A percentile compares a stretch with the other conserved stretches of the same genome.
Conservation (phyloP, 306 rosid species). For the Fragaria ananassa region DNA sequence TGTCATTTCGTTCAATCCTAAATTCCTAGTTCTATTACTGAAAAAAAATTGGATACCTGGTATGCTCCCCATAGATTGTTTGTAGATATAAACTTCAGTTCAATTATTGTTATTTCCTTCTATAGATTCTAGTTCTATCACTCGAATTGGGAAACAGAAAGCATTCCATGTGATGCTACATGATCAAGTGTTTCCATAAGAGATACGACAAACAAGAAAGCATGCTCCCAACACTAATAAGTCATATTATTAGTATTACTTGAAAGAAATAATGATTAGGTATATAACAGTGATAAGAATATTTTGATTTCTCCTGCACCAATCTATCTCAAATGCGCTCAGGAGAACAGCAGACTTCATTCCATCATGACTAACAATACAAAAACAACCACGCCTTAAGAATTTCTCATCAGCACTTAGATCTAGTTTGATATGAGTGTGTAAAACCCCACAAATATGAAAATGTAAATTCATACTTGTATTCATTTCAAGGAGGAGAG, state of each 20-base stretch:
- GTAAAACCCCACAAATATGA: neutral
- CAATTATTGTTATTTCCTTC: neutral
- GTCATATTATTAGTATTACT: conserved; percentile 1
- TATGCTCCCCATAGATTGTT: neutral
- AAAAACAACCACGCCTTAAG: neutral
- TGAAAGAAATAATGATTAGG: neutral
- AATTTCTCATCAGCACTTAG: neutral
- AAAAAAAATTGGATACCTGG: neutral
- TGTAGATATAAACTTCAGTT: neutral
- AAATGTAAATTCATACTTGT: neutral
- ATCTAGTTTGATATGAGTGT: neutral
- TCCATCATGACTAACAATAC: conserved; percentile 1
- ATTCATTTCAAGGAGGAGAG: neutral
- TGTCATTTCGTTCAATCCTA: neutral
- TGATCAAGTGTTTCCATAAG: neutral
- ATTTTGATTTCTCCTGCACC: neutral
- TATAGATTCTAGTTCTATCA: neutral
- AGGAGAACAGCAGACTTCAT: neutral
- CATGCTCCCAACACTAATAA: neutral
- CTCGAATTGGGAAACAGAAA: neutral
- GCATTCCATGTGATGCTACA: neutral
- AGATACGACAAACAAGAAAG: neutral
- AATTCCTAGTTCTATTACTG: neutral
- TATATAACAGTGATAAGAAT: neutral
- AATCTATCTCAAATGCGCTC: neutral